Percentiles rank a stretch among this genome's conserved stretches.
These are phyloP conservation scores for Bombardia bombarda DNA, from an alignment of 495 filamentous ascomycete genomes.

Conservation along the genomic window DNA sequence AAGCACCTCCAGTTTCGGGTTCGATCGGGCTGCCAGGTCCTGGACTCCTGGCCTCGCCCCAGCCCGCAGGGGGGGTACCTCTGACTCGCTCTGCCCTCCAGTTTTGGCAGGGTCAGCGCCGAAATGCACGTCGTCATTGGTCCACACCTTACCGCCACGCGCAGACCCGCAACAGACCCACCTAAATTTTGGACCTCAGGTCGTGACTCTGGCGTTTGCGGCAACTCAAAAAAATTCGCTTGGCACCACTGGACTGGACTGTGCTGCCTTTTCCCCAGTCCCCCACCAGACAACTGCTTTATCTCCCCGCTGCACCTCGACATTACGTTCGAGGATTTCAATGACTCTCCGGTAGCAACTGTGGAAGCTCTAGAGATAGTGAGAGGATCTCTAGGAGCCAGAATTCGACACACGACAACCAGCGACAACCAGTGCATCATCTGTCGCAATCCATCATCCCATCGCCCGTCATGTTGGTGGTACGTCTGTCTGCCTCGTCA, in stretches of 20 bases:
- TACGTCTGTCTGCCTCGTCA: constrained; percentile 26
- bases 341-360: constrained; percentile 58
- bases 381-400: constrained; percentile 60
- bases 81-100: too few relatives aligned
- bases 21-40: not conserved
- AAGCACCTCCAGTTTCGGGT: not conserved
- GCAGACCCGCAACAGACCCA: constrained; percentile 1
- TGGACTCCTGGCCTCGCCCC: too few relatives aligned
- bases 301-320: constrained; percentile 8
- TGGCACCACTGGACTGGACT: too few relatives aligned
- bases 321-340: constrained; percentile 18
- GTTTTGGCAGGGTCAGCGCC: constrained; percentile 12
- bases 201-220: constrained; percentile 4
- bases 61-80: too few relatives aligned
- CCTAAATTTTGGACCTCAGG: constrained; percentile 8
- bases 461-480: constrained; percentile 30
- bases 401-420: constrained; percentile 5
- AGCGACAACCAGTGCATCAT: too few relatives aligned
- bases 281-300: constrained; percentile 21
- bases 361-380: constrained; percentile 64
- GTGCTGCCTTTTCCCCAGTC: too few relatives aligned
- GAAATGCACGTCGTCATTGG: constrained; percentile 13
- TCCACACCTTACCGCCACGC: not conserved
- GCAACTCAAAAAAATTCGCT: constrained; percentile 22
- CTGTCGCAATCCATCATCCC: not conserved